Percentiles rank a stretch among this genome's conserved stretches.
Evolutionary conservation across 1,284 basidiomycete genomes (phyloP).

Genomic region (Cystobasidium sp.): DNA sequence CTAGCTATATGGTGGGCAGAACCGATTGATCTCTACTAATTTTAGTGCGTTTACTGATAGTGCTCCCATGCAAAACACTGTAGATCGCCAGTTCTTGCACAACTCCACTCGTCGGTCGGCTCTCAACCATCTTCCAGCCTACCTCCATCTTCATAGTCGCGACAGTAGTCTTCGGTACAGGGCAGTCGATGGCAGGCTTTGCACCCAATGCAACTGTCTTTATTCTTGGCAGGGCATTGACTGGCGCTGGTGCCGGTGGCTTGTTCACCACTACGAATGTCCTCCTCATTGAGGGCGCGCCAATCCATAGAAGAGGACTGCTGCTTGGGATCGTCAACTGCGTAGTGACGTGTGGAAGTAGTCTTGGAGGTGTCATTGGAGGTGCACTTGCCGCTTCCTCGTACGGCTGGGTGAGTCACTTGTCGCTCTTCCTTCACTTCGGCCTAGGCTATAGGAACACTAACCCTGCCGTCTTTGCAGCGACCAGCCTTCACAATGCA

Average conservation of each 20-base stretch:
- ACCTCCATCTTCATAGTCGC: slow-evolving; percentile 24
- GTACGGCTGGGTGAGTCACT: slow-evolving; percentile 36
- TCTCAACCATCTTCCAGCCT: slow-evolving; percentile 36
- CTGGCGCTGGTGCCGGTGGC: slow-evolving; percentile 18
- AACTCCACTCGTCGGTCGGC: slow-evolving; percentile 33
- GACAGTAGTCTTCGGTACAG: slow-evolving; percentile 10
- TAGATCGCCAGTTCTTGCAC: slow-evolving; percentile 41
- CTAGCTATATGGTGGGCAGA: slow-evolving; percentile 36
- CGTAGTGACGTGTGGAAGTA: slow-evolving; percentile 33
- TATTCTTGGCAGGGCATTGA: slow-evolving; percentile 13
- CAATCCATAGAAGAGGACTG: slow-evolving; percentile 30
- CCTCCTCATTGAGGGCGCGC: slow-evolving; percentile 31
- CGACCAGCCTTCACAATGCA: slow-evolving; percentile 34
- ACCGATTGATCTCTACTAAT: too few relatives aligned
- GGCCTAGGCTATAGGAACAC: too few relatives aligned
- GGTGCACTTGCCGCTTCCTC: slow-evolving; percentile 31
- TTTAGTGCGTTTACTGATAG: too few relatives aligned
- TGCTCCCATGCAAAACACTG: not conserved
- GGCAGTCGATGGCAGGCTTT: slow-evolving; percentile 28
- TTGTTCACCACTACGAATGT: slow-evolving; percentile 38
- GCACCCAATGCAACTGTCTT: slow-evolving; percentile 24
- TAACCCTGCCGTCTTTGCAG: not conserved
- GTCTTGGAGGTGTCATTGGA: slow-evolving; percentile 35
- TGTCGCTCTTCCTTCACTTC: too few relatives aligned
- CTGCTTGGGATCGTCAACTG: slow-evolving; percentile 35